Base-by-base conservation (phyloP, 805 yeast genomes). In the Ascoidea asiatica region DNA sequence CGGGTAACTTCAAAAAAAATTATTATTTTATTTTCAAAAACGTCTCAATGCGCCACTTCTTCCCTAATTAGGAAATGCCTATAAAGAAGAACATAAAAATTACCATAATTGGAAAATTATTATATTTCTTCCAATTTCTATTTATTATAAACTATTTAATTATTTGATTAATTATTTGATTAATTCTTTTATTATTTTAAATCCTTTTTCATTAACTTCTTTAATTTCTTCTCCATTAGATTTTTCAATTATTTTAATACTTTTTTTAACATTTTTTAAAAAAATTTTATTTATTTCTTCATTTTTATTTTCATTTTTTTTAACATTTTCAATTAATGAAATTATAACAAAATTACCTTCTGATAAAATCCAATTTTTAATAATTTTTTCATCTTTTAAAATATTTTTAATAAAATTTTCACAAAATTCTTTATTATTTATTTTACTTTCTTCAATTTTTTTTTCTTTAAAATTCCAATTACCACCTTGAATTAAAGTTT, bases 311-410 rank as follows among this genome's bases (percentile, higher is more conserved):
- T 64, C 65, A 3, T 66, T 67, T 43, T 66, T 63, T 29, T 15
- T 15, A 29, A 29, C 35, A 22, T 72, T 72, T 63, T 90, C 97
- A 53, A 69, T 73, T n/a, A 87, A 63, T 1, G 95, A 76, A 42
- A 86, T 89, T 44, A 89, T 67, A 17, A 86, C 84, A 57, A 90
- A 90, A 17, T 95, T 77, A 38, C 92, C 85, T 39, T 75, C 73
- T 37, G 72, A 68, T 49, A 74, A 74, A 40, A 81, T 73, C 97
- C 97, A 90, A 46, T 64, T 67, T 36, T 63, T 64, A 36, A 85
- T 62, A 3, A 8, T 29, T 29, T 29, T 29, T 8, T 29, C 35
- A 44, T 73, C 69, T 29, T 67, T 69, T 48, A 71, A 69, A 17
- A 81, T 72, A 35, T 79, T 75, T 42, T 72, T 73, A 41, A 71